A percentile compares a stretch with the other conserved stretches of the same genome.
Evolutionary conservation across 2,329 filamentous ascomycete species (phyloP).

Genomic region (Apiospora pterosperma): DNA sequence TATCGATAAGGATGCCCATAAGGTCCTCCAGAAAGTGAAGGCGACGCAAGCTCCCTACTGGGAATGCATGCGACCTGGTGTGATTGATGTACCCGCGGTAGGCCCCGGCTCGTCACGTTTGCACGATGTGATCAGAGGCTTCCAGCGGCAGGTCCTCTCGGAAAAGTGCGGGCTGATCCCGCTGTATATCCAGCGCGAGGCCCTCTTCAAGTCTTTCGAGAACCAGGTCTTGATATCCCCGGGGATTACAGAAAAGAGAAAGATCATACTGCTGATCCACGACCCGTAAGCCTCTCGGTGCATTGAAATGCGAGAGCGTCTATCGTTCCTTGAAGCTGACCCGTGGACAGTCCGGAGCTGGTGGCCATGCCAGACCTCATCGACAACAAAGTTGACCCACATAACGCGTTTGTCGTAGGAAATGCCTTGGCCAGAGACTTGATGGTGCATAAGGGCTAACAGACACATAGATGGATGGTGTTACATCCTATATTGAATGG

Average conservation of each 20-base stretch:
- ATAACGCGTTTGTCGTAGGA: slow-evolving; percentile 85
- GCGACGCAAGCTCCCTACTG: slow-evolving; percentile 69
- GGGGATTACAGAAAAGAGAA: slow-evolving; percentile 61
- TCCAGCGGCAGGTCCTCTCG: slow-evolving; percentile 69
- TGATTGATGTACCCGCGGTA: slow-evolving; percentile 53
- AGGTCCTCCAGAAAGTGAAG: slow-evolving; percentile 56
- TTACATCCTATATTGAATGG: slow-evolving; percentile 82
- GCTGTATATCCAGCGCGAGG: slow-evolving; percentile 73
- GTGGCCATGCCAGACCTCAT: slow-evolving; percentile 63
- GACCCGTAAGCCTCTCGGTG: slow-evolving; percentile 63
- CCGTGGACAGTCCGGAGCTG: slow-evolving; percentile 58
- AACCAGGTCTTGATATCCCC: slow-evolving; percentile 83
- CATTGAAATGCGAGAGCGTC: neutral
- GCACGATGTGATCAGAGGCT: slow-evolving; percentile 75
- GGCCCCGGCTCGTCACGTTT: slow-evolving; percentile 59
- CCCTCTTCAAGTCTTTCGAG: slow-evolving; percentile 73
- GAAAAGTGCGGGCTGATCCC: slow-evolving; percentile 75
- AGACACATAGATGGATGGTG: slow-evolving; percentile 67
- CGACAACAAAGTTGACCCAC: slow-evolving; percentile 72
- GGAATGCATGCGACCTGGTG: slow-evolving; percentile 77
- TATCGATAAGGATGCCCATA: slow-evolving; percentile 55
- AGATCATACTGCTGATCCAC: slow-evolving; percentile 82
- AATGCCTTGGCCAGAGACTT: neutral
- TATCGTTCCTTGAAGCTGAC: neutral
- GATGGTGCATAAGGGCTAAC: slow-evolving; percentile 19